phyloP scores from a whole-genome alignment of 139 green algal species.

The Tetraselmis chui region DNA sequence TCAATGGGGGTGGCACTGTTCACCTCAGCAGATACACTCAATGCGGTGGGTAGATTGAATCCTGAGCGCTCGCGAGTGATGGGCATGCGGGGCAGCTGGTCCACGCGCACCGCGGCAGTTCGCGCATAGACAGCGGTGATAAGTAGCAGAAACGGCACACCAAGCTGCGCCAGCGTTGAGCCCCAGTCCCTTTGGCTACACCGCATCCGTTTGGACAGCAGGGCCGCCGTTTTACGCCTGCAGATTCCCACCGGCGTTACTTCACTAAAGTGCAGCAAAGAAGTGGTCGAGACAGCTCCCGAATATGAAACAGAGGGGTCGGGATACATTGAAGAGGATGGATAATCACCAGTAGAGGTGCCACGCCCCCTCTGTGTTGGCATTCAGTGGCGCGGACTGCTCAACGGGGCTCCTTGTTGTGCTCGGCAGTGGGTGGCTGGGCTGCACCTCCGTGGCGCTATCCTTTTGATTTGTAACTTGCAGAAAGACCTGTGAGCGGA shows the following conservation, averaged over 20 bases:
- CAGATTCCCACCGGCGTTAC: no score
- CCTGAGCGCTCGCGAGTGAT: background rate
- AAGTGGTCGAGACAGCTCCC: no score
- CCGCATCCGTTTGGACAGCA: conserved; percentile 58
- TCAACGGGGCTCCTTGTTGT: no score
- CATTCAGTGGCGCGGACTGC: no score
- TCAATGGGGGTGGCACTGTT: no score
- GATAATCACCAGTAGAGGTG: no score
- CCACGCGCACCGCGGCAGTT: background rate
- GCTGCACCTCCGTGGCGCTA: no score
- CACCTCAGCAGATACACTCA: background rate
- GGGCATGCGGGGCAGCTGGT: background rate
- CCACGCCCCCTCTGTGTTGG: no score
- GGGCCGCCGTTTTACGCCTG: conserved; percentile 31
- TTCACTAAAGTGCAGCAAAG: no score
- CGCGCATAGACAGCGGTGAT: conserved; percentile 17
- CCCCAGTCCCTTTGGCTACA: conserved; percentile 38
- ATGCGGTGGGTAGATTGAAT: background rate
- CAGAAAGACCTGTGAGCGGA: conserved; percentile 39
- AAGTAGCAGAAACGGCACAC: conserved; percentile 36
- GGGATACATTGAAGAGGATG: no score
- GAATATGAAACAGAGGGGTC: no score
- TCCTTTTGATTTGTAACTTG: conserved; percentile 20
- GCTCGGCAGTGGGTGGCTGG: no score
- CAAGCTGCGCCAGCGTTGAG: conserved; percentile 48